Percentiles rank a stretch among this genome's conserved stretches.
These are phyloP conservation scores for Euphrasia confusa DNA, from an alignment of 257 asterid species.

Conservation along the genomic window DNA sequence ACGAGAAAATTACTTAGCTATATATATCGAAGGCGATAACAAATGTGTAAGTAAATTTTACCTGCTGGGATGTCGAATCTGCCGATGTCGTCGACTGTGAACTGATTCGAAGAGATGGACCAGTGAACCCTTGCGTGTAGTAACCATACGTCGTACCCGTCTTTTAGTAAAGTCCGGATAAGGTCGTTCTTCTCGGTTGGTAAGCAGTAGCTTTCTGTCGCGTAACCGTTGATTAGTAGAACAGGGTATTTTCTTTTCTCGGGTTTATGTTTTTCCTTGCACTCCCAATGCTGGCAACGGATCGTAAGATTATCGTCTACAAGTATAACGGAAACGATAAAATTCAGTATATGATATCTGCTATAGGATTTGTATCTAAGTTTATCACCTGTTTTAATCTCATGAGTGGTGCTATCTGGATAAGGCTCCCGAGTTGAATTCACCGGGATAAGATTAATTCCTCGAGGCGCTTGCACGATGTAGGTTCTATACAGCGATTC, in stretches of 20 bases:
- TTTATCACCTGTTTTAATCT: slow-evolving; percentile 39
- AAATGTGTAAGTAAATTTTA: not conserved
- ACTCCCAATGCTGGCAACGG: slow-evolving; percentile 40
- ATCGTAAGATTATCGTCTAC: slow-evolving; percentile 42
- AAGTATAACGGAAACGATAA: not conserved
- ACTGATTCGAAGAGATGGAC: slow-evolving; percentile 25
- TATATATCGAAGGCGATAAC: not conserved
- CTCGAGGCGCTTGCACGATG: slow-evolving; percentile 39
- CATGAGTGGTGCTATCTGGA: slow-evolving; percentile 32
- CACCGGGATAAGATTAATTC: slow-evolving; percentile 13
- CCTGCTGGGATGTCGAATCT: slow-evolving; percentile 47
- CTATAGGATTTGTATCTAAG: not conserved
- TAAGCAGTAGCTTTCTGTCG: slow-evolving; percentile 47
- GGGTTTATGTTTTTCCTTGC: slow-evolving; percentile 19
- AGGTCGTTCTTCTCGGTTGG: slow-evolving; percentile 55
- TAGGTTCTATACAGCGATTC: slow-evolving; percentile 44
- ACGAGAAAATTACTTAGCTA: not conserved
- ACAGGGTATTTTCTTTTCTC: slow-evolving; percentile 30
- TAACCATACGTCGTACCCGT: slow-evolving; percentile 41
- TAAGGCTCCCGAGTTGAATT: slow-evolving; percentile 26
- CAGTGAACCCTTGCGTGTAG: slow-evolving; percentile 43
- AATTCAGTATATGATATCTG: too few relatives aligned
- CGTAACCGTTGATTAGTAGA: slow-evolving; percentile 50
- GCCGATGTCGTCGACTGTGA: slow-evolving; percentile 48
- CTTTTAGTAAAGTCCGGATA: slow-evolving; percentile 44